phyloP scores from a whole-genome alignment of 768 basidiomycete species.

The Thelephora ganbajun region DNA sequence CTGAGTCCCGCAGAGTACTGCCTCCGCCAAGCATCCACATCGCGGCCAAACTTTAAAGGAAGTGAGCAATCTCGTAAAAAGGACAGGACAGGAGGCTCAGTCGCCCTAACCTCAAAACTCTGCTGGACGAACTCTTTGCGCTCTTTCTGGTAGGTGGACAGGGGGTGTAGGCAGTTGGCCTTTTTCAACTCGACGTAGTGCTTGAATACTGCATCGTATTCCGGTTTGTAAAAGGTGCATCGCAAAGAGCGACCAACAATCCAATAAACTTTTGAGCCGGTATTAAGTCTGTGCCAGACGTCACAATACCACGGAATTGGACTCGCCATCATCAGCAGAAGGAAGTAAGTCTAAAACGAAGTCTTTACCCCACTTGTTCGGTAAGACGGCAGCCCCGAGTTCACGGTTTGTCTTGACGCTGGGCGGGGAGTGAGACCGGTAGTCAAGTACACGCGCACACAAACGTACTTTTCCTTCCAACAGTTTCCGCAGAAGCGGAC shows the following conservation, averaged over 20 bases:
- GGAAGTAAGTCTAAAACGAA: neutral
- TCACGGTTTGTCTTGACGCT: neutral
- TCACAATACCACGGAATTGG: neutral
- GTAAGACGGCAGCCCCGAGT: neutral
- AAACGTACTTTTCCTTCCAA: conserved; percentile 5
- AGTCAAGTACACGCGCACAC: too few relatives aligned
- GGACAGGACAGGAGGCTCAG: too few relatives aligned
- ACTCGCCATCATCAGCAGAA: neutral
- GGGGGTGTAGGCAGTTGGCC: neutral
- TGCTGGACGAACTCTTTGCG: neutral
- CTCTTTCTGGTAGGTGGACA: conserved; percentile 1
- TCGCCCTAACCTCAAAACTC: neutral
- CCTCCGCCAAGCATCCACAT: neutral
- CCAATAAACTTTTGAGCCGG: neutral
- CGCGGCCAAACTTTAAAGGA: neutral
- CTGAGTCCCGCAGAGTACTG: neutral
- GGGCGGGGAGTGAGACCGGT: neutral
- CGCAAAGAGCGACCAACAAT: too few relatives aligned
- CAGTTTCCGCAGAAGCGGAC: conserved; percentile 4
- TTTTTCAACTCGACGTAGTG: neutral
- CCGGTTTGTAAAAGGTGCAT: neutral
- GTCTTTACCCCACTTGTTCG: neutral
- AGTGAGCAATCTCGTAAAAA: neutral
- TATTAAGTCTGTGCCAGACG: neutral
- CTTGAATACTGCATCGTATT: neutral